A percentile compares a stretch with the other conserved stretches of the same genome.
These are phyloP conservation scores for Acephala macrosclerotiorum DNA, from an alignment of 2,329 filamentous ascomycete species.

Conservation along the genomic window DNA sequence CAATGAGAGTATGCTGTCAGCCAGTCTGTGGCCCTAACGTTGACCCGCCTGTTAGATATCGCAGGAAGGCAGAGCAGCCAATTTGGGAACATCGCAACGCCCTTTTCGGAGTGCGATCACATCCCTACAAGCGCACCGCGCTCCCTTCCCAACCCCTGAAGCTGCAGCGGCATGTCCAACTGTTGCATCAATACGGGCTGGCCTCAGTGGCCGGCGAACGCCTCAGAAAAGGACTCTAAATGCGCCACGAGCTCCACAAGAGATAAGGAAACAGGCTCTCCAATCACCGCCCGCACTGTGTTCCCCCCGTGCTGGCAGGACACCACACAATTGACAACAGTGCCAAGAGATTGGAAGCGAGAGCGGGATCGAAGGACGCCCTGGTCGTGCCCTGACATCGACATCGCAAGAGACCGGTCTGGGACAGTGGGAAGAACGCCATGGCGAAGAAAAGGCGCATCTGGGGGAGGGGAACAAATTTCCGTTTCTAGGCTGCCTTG, in stretches of 20 bases:
- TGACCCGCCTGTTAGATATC: not conserved
- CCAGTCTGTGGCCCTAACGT: not conserved
- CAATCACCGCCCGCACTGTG: constrained; percentile 3
- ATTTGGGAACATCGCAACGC: not conserved
- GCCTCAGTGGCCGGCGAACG: constrained; percentile 3
- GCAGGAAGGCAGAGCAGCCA: not conserved
- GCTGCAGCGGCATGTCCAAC: constrained; percentile 9
- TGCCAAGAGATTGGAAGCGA: constrained; percentile 5
- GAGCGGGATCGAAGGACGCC: not conserved
- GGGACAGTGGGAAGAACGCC: not conserved
- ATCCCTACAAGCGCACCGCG: not conserved
- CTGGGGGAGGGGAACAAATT: constrained; percentile 3
- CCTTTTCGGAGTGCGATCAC: not conserved
- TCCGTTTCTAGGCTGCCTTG: not conserved
- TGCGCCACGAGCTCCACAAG: constrained; percentile 11
- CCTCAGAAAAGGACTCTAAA: constrained; percentile 1
- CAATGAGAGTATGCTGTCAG: not conserved
- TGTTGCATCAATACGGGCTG: constrained; percentile 1
- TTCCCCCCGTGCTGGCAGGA: not conserved
- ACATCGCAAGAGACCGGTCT: constrained; percentile 1
- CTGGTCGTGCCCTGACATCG: not conserved
- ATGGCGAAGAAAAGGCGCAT: not conserved
- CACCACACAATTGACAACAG: not conserved
- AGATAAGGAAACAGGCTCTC: constrained; percentile 13
- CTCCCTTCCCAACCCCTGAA: not conserved